Evolutionary conservation across 345 rosid species (phyloP), one percentile per base, ranked within the genome.

Genomic region (Brassica nigra): DNA sequence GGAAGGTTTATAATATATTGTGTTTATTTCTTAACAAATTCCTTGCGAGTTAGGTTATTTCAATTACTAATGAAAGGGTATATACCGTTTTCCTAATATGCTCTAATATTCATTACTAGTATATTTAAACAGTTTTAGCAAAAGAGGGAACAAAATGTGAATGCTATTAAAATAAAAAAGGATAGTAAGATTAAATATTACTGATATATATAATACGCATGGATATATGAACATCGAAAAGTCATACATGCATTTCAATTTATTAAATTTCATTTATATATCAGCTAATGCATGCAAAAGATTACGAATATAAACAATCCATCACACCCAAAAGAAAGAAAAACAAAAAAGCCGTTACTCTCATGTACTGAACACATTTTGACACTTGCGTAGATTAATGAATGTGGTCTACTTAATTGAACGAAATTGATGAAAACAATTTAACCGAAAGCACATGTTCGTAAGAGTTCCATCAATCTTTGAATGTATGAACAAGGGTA

Each of bases 341-440:
- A 23, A 23, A 23, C 27, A 23, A 23, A 23, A 23, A 23, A 23
- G 27, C 27, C 27, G 27, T 23, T 23, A 23, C 27, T 23, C 27
- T 23, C 27, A 23, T 23, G 27, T 23, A 23, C 27, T 23, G 27
- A 23, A 57, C 28, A 57, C 62, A 62, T 29, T 29, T 3, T 62
- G 37, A 29, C n/a, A 36, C 34, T 37, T 36, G 58, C 36, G 15
- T 8, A 15, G 9, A 15, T 49, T 49, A 1, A 70, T 54, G 42
- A 70, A 54, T 18, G 29, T 16, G 9, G 33, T 47, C 61, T 28
- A 4, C 8, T 58, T 59, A 20, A 71, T 58, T 71, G 14, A 34
- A 57, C 28, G 23, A 72, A 72, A 71, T 2, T 71, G 23, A 58
- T 36, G 55, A 71, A 58, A 71, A 14, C 67, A 37, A 39, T 42